Evolutionary conservation across 352 stramenopile genomes (phyloP).

Genomic region (Sclerospora graminicola): DNA sequence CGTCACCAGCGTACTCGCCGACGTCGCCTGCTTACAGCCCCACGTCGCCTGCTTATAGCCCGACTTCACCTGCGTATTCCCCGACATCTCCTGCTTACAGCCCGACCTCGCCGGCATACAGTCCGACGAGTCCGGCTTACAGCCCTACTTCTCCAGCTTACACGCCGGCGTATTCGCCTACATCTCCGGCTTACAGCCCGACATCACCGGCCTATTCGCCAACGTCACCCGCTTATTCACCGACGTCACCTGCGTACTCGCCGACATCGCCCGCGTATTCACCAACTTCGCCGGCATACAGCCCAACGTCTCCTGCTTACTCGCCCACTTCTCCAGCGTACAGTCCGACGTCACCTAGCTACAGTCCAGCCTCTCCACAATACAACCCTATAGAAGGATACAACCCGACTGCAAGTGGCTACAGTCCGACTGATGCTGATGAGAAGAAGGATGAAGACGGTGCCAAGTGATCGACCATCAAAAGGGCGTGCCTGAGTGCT

Average conservation of each 20-base stretch:
- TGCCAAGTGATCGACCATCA: conserved; percentile 22
- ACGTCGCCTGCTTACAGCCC: conserved; percentile 66
- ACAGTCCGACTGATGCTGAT: conserved; percentile 61
- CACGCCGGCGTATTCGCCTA: conserved; percentile 61
- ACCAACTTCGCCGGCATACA: too few species aligned
- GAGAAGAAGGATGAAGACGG: conserved; percentile 31
- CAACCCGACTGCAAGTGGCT: conserved; percentile 60
- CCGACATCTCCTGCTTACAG: too few species aligned
- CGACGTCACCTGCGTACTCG: too few species aligned
- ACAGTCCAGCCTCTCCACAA: conserved; percentile 64
- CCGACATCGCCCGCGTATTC: too few species aligned
- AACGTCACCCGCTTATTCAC: too few species aligned
- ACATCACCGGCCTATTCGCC: too few species aligned
- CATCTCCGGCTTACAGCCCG: too few species aligned
- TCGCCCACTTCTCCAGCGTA: too few species aligned
- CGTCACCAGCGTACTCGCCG: conserved; percentile 83
- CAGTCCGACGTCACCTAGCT: conserved; percentile 60
- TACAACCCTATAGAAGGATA: conserved; percentile 82
- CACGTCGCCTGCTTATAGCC: conserved; percentile 70
- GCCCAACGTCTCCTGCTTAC: too few species aligned
- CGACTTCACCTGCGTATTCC: too few species aligned
- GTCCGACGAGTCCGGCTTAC: conserved; percentile 35
- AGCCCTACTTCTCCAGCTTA: conserved; percentile 61
- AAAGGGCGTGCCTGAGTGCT: too few species aligned
- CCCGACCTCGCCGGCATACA: too few species aligned